A percentile compares a stretch with the other conserved stretches of the same genome.
These are phyloP conservation scores for Saturnispora silvae DNA, from an alignment of 805 yeast species.

Conservation along the genomic window DNA sequence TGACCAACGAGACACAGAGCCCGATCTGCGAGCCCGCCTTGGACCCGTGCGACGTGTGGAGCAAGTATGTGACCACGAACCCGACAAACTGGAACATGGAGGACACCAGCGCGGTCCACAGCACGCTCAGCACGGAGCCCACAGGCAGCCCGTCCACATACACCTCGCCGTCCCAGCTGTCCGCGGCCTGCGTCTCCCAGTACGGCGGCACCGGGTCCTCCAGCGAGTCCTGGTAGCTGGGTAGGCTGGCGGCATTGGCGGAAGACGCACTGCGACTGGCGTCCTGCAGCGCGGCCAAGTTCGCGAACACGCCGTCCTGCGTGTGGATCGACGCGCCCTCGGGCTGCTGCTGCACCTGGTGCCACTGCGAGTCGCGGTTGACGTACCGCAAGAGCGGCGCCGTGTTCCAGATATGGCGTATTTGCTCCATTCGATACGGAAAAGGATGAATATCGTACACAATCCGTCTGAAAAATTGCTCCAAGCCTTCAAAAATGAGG, in stretches of 20 bases:
- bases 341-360: slow-evolving; percentile 13
- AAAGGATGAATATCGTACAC: no score
- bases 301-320: slow-evolving; percentile 87
- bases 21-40: slow-evolving; percentile 93
- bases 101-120: slow-evolving; percentile 85
- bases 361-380: slow-evolving; percentile 18
- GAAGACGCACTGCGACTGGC: slow-evolving; percentile 67
- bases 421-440: slow-evolving; percentile 7
- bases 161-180: slow-evolving; percentile 73
- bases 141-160: slow-evolving; percentile 94
- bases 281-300: slow-evolving; percentile 52
- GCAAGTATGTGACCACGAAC: slow-evolving; percentile 74
- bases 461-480: no score
- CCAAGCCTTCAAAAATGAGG: no score
- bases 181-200: slow-evolving; percentile 84
- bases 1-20: slow-evolving; percentile 71
- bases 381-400: slow-evolving; percentile 24
- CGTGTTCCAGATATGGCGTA: slow-evolving; percentile 12
- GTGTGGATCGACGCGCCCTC: slow-evolving; percentile 18
- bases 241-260: slow-evolving; percentile 43
- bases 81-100: slow-evolving; percentile 93
- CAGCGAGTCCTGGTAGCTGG: slow-evolving; percentile 91
- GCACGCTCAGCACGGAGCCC: slow-evolving; percentile 76
- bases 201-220: slow-evolving; percentile 92
- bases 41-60: slow-evolving; percentile 96